Evolutionary conservation across 2,329 filamentous ascomycete genomes (phyloP).

Genomic region (Trichophyton equinum): DNA sequence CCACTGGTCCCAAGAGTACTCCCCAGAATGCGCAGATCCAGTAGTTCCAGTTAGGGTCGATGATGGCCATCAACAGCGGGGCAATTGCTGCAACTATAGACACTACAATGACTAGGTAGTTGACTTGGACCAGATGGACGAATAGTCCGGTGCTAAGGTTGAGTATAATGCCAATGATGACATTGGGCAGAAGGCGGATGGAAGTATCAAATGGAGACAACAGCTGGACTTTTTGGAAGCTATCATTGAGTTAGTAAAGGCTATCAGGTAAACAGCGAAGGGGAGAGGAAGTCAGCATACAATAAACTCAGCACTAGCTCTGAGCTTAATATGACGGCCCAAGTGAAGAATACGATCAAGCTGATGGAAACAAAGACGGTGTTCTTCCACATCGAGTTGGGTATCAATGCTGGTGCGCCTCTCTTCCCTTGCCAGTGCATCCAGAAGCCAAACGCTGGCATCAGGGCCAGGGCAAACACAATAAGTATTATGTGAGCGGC

Average conservation of each 20-base stretch:
- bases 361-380: constrained; percentile 45
- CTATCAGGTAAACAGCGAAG: neutral
- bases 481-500: constrained; percentile 5
- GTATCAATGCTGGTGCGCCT: constrained; percentile 44
- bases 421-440: constrained; percentile 37
- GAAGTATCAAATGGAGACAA: constrained; percentile 36
- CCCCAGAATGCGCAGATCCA: constrained; percentile 13
- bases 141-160: constrained; percentile 12
- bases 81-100: constrained; percentile 8
- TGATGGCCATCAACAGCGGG: constrained; percentile 12
- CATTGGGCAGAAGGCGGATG: constrained; percentile 35
- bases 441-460: constrained; percentile 44
- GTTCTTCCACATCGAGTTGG: constrained; percentile 51
- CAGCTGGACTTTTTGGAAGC: constrained; percentile 41
- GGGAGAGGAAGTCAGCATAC: neutral
- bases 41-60: constrained; percentile 10
- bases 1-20: constrained; percentile 10
- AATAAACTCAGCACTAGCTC: constrained; percentile 39
- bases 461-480: constrained; percentile 3
- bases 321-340: constrained; percentile 36
- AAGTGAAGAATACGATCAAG: constrained; percentile 37
- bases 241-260: neutral
- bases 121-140: constrained; percentile 8
- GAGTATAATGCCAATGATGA: constrained; percentile 27
- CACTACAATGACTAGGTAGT: constrained; percentile 9